Conservation (phyloP, 805 yeast genomes). For the Wickerhamiella australiensis region DNA sequence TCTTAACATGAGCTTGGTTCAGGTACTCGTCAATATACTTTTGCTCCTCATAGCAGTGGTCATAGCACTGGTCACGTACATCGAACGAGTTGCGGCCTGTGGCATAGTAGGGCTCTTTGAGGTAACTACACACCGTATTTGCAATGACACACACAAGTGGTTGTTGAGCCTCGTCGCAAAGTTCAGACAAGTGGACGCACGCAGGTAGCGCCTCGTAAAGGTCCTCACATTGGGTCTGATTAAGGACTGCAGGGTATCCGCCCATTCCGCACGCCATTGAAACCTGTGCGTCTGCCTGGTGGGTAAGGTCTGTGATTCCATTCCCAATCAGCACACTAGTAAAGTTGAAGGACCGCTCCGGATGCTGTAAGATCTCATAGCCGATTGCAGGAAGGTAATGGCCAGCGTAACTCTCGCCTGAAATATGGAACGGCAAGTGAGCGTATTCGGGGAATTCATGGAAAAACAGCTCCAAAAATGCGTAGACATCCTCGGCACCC, state of each 20-base stretch:
- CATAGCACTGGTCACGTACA: conserved; percentile 69
- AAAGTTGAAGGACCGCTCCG: conserved; percentile 57
- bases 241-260: conserved; percentile 64
- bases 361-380: conserved; percentile 42
- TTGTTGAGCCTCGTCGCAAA: conserved; percentile 65
- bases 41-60: conserved; percentile 62
- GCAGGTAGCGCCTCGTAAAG: conserved; percentile 61
- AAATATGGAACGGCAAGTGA: conserved; percentile 59
- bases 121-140: conserved; percentile 70
- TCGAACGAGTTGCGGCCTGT: conserved; percentile 91
- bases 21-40: conserved; percentile 61
- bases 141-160: conserved; percentile 89
- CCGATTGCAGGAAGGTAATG: conserved; percentile 88
- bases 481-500: conserved; percentile 84
- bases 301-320: conserved; percentile 79
- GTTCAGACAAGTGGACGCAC: conserved; percentile 60
- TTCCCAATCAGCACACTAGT: conserved; percentile 82
- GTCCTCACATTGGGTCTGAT: conserved; percentile 64
- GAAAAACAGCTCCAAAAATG: conserved; percentile 77
- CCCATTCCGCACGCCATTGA: conserved; percentile 95
- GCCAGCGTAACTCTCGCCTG: conserved; percentile 94
- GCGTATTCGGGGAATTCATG: conserved; percentile 71
- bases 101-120: conserved; percentile 66
- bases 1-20: conserved; percentile 59
- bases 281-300: conserved; percentile 68